Base-by-base conservation (phyloP, 2,329 filamentous ascomycete genomes). In the Orbilia brochopaga region DNA sequence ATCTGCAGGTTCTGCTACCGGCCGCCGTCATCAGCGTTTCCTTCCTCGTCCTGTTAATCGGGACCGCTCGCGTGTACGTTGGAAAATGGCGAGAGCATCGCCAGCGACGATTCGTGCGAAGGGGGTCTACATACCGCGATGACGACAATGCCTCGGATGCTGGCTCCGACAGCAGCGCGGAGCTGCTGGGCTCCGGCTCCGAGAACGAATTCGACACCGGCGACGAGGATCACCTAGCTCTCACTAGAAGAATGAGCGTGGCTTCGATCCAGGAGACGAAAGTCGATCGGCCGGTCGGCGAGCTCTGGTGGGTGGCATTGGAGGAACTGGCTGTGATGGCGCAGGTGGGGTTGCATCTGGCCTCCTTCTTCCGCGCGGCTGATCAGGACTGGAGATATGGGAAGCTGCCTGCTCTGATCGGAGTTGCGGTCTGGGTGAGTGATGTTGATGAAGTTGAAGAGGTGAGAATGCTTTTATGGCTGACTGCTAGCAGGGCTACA, bases 1-100 rank as follows among this genome's bases (percentile, higher is more conserved):
- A 90, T 79, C 85, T 96, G 60, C 88, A 90, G 80, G 86, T 90
- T 72, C 82, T 96, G 52, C 83, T 97, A 61, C 94, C 94, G 61
- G 82, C 94, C 72, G 81, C 88, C 73, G 83, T 89, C 66, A 86
- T 92, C 79, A 84, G 81, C 74, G 76, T 89, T 24, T 97, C 94
- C 5, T 79, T 92, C 75, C 78, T 90, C 58, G 83, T 87, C 75
- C 84, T 96, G 64, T 75, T 84, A 67, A 19, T 73, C 52, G 69
- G 69, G 50, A 65, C 60, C 13, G 53, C 69, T 62, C 62, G 51
- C 52, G 62, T 73, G 51, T 67, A 67, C 53, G 58, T 59, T 32
- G 56, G 58, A 65, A 56, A 64, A 66, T 72, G 67, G 67, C 64
- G 57, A 42, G 51, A 72, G n/a, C 48, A 63, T 48, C 61, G 19